phyloP scores from a whole-genome alignment of 345 rosid genomes.

The Conringia planisiliqua region DNA sequence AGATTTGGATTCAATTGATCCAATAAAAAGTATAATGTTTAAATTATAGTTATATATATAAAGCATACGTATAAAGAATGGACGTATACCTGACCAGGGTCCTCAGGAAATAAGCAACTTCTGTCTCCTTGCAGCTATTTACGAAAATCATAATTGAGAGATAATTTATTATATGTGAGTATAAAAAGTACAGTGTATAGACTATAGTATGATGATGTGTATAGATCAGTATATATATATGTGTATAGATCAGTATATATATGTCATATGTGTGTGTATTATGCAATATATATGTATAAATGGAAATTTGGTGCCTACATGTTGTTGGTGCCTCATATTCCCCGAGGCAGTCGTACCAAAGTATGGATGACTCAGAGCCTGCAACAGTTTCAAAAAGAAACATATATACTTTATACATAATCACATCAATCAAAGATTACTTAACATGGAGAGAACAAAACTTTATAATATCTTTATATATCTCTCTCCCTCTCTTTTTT shows the following conservation, averaged over 20 bases:
- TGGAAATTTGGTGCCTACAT: conserved; percentile 47
- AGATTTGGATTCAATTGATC: conserved; percentile 39
- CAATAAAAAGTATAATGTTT: conserved; percentile 39
- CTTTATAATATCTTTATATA: conserved; percentile 21
- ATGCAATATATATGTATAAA: not conserved
- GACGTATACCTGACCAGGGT: conserved; percentile 74
- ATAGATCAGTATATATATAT: no score
- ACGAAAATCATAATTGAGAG: not conserved
- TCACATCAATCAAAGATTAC: conserved; percentile 29
- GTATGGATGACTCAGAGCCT: conserved; percentile 99
- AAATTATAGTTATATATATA: conserved; percentile 4
- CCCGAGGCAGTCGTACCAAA: conserved; percentile 62
- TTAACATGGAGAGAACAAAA: conserved; percentile 28
- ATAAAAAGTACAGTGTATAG: not conserved
- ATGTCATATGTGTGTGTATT: not conserved
- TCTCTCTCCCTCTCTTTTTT: not conserved
- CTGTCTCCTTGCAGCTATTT: conserved; percentile 71
- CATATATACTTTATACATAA: conserved; percentile 6
- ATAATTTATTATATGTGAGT: not conserved
- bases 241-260: not conserved
- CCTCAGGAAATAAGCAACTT: conserved; percentile 84
- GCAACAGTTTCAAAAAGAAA: conserved; percentile 22
- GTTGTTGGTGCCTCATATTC: conserved; percentile 59
- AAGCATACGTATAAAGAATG: not conserved
- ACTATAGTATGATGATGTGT: not conserved